A percentile compares a stretch with the other conserved stretches of the same genome.
Conservation (phyloP, 257 asterid species). For the Prunella vulgaris region DNA sequence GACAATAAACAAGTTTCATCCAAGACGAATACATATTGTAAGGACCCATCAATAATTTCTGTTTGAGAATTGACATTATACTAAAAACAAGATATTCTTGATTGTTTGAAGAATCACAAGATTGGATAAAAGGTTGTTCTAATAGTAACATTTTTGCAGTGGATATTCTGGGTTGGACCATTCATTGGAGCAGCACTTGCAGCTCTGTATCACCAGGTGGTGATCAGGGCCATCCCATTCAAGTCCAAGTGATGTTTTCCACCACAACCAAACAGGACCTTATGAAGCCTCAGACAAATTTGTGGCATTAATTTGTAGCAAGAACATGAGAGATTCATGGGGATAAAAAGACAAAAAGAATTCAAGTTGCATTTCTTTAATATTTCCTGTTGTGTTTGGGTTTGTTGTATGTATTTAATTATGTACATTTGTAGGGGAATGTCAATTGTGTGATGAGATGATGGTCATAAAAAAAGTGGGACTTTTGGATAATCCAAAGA, state of each 20-base stretch:
- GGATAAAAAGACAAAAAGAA: background rate
- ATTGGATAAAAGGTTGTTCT: background rate
- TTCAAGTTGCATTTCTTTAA: slow-evolving; percentile 5
- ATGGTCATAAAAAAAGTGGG: background rate
- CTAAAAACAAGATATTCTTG: background rate
- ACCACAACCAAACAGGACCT: background rate
- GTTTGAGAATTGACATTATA: background rate
- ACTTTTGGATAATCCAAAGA: slow-evolving; percentile 13
- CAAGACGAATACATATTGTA: too few species aligned
- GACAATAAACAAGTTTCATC: too few species aligned
- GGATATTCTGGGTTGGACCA: slow-evolving; percentile 74
- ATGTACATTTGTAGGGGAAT: background rate
- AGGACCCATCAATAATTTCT: background rate
- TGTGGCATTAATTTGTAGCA: background rate
- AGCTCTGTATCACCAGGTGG: slow-evolving; percentile 53
- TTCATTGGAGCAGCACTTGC: slow-evolving; percentile 60
- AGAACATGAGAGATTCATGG: background rate
- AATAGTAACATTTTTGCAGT: slow-evolving; percentile 29
- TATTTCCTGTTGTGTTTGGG: slow-evolving; percentile 1
- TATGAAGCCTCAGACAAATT: background rate
- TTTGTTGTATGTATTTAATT: slow-evolving; percentile 20
- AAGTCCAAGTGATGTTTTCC: slow-evolving; percentile 32
- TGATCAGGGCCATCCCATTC: slow-evolving; percentile 60
- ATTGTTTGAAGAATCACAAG: background rate
- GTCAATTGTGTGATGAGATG: slow-evolving; percentile 18